A percentile compares a stretch with the other conserved stretches of the same genome.
These are phyloP conservation scores for Lasiosphaeris hirsuta DNA, from an alignment of 495 filamentous ascomycete genomes.

Conservation along the genomic window DNA sequence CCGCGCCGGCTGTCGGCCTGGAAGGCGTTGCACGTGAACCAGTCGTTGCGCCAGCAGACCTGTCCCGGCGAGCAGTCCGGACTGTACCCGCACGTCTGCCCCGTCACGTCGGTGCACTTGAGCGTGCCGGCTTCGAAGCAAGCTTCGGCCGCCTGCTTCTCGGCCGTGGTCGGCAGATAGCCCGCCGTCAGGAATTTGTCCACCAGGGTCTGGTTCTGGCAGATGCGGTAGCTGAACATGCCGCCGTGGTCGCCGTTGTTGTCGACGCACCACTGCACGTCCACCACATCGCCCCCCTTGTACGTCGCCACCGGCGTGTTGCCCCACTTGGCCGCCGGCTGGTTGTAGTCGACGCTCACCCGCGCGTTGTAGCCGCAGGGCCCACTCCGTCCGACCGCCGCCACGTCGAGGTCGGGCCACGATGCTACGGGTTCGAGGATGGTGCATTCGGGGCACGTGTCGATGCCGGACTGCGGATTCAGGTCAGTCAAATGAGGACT, in stretches of 20 bases:
- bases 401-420: slow-evolving; percentile 48
- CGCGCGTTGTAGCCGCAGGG: slow-evolving; percentile 57
- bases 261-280: slow-evolving; percentile 57
- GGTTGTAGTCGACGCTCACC: slow-evolving; percentile 55
- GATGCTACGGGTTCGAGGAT: slow-evolving; percentile 54
- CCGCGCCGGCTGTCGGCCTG: slow-evolving; percentile 25
- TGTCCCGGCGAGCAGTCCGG: slow-evolving; percentile 47
- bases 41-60: slow-evolving; percentile 53
- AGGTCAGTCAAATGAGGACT: background rate
- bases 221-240: slow-evolving; percentile 58
- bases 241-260: slow-evolving; percentile 59
- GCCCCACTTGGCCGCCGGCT: slow-evolving; percentile 46
- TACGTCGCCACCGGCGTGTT: slow-evolving; percentile 43
- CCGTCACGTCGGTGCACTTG: slow-evolving; percentile 49
- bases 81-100: slow-evolving; percentile 51
- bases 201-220: slow-evolving; percentile 50
- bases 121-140: slow-evolving; percentile 51
- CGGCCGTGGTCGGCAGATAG: slow-evolving; percentile 49
- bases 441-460: slow-evolving; percentile 54
- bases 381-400: slow-evolving; percentile 49
- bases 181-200: slow-evolving; percentile 48
- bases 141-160: slow-evolving; percentile 55
- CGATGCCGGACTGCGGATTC: slow-evolving; percentile 40
- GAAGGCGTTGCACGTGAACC: slow-evolving; percentile 56
- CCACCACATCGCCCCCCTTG: slow-evolving; percentile 41